These are phyloP conservation scores for Verticillium tricorpus DNA, from an alignment of 2,329 filamentous ascomycete genomes.

Conservation along the genomic window DNA sequence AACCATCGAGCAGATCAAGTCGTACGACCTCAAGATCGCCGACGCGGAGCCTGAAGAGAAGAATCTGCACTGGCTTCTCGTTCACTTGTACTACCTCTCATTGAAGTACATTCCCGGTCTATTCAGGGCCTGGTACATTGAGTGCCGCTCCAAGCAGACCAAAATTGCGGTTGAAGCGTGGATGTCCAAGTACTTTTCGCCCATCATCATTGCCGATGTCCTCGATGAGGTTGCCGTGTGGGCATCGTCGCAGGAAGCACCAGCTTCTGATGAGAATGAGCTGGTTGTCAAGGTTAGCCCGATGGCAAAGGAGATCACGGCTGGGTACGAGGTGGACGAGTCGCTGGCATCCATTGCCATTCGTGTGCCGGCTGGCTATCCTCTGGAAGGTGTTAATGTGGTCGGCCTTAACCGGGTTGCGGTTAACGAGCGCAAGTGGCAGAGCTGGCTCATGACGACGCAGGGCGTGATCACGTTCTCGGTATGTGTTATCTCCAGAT, in stretches of 20 bases:
- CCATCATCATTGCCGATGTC: conserved; percentile 60
- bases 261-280: conserved; percentile 48
- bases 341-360: conserved; percentile 79
- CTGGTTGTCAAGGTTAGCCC: conserved; percentile 67
- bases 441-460: conserved; percentile 81
- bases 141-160: conserved; percentile 76
- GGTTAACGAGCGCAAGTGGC: conserved; percentile 88
- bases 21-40: conserved; percentile 47
- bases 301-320: conserved; percentile 70
- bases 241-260: conserved; percentile 49
- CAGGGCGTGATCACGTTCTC: conserved; percentile 93
- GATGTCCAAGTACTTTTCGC: conserved; percentile 81
- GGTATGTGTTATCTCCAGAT: conserved; percentile 30
- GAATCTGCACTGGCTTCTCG: conserved; percentile 77
- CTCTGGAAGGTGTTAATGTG: conserved; percentile 74
- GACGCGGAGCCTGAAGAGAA: conserved; percentile 60
- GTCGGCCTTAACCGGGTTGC: conserved; percentile 76
- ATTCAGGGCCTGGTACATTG: conserved; percentile 80
- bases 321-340: conserved; percentile 85
- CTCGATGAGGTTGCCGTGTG: conserved; percentile 66
- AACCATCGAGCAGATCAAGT: conserved; percentile 47
- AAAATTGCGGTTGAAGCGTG: conserved; percentile 74
- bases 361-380: conserved; percentile 74
- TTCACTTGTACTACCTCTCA: conserved; percentile 80
- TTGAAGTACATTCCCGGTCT: conserved; percentile 74